Evolutionary conservation across 768 basidiomycete genomes (phyloP).

Genomic region (Phanerodontia chrysosporium): DNA sequence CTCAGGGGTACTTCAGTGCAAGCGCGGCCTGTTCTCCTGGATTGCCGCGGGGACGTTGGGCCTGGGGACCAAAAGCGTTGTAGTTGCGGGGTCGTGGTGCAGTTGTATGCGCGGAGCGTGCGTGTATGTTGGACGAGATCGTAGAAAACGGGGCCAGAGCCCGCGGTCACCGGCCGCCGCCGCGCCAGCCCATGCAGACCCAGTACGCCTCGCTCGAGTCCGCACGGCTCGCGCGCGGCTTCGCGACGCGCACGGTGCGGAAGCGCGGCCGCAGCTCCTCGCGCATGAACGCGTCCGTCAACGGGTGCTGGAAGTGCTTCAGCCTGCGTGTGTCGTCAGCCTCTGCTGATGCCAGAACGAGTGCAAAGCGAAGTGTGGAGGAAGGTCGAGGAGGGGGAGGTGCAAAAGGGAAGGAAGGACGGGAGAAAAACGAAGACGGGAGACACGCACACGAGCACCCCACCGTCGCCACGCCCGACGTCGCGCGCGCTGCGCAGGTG

Average conservation of each 20-base stretch:
- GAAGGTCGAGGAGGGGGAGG: background rate
- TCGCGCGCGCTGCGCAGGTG: slow-evolving; percentile 47
- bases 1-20: no score
- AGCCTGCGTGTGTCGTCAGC: slow-evolving; percentile 43
- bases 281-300: slow-evolving; percentile 59
- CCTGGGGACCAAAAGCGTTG: no score
- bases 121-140: no score
- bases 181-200: slow-evolving; percentile 73
- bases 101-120: no score
- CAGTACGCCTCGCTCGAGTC: slow-evolving; percentile 85
- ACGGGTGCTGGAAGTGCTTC: slow-evolving; percentile 81
- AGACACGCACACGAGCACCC: slow-evolving; percentile 57
- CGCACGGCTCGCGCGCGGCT: slow-evolving; percentile 76
- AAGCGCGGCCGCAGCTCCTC: slow-evolving; percentile 62
- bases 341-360: no score
- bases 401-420: slow-evolving; percentile 8
- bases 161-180: background rate
- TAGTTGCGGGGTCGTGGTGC: no score
- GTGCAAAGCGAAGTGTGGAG: no score
- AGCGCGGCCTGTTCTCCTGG: no score
- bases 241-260: slow-evolving; percentile 59
- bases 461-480: slow-evolving; percentile 39
- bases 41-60: no score
- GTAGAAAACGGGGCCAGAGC: no score
- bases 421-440: no score